Conservation (phyloP, 768 basidiomycete species). For the Termitomyces sp. region DNA sequence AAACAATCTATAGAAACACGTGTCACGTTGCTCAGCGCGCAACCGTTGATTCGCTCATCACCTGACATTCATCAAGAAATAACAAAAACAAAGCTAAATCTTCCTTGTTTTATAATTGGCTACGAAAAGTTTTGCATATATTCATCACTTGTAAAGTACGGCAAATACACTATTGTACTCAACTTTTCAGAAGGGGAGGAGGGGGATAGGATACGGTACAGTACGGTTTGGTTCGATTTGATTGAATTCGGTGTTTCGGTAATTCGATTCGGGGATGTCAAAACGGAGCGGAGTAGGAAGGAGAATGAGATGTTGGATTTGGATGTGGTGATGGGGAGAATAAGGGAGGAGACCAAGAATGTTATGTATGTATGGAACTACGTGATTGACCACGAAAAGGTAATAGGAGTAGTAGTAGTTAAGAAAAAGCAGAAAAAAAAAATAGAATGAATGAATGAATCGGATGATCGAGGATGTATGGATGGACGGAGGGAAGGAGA, state of each 20-base stretch:
- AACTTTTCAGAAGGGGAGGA: background rate
- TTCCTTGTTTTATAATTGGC: no score
- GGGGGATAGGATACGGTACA: background rate
- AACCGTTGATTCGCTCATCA: no score
- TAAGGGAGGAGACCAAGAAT: no score
- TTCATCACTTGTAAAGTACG: slow-evolving; percentile 3
- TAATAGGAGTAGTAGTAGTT: no score
- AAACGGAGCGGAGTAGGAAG: background rate
- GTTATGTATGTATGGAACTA: no score
- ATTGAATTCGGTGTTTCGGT: background rate
- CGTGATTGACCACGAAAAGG: no score
- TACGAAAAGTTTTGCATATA: background rate
- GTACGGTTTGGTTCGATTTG: background rate
- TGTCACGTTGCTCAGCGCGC: no score
- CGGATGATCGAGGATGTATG: background rate
- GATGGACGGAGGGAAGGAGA: background rate
- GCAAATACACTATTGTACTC: slow-evolving; percentile 3
- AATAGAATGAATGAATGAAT: background rate
- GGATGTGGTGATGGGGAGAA: no score
- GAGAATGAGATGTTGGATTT: background rate
- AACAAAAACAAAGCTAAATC: no score
- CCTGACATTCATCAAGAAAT: no score
- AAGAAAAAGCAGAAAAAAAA: background rate
- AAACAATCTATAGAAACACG: no score
- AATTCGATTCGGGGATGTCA: background rate